These are phyloP conservation scores for Teunomyces pallodes DNA, from an alignment of 805 yeast genomes.

Conservation along the genomic window DNA sequence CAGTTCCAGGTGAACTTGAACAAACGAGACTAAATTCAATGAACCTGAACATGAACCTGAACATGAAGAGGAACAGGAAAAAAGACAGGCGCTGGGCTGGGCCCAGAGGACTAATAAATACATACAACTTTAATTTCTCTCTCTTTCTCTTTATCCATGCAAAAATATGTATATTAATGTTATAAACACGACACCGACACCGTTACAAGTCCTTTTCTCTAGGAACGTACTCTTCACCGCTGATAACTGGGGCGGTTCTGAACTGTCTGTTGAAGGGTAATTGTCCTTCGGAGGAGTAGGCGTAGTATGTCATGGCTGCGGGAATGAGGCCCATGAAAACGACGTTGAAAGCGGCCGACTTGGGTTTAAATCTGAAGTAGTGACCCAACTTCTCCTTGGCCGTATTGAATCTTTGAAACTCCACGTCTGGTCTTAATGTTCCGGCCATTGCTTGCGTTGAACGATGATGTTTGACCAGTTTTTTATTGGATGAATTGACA, in stretches of 20 bases:
- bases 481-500: slow-evolving; percentile 7
- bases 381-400: slow-evolving; percentile 42
- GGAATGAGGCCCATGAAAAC: slow-evolving; percentile 40
- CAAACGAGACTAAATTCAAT: neutral
- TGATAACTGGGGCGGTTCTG: slow-evolving; percentile 35
- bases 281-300: slow-evolving; percentile 41
- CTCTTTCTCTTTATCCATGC: neutral
- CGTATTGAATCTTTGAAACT: slow-evolving; percentile 38
- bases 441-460: slow-evolving; percentile 31
- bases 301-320: slow-evolving; percentile 32
- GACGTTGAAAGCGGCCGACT: slow-evolving; percentile 33
- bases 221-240: slow-evolving; percentile 39
- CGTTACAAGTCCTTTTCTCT: slow-evolving; percentile 42
- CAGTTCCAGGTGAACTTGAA: slow-evolving; percentile 14
- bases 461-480: neutral
- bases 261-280: slow-evolving; percentile 27
- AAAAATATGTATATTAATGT: neutral
- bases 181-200: neutral
- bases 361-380: slow-evolving; percentile 42
- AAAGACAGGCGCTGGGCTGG: neutral
- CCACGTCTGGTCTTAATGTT: slow-evolving; percentile 43
- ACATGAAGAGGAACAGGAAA: neutral
- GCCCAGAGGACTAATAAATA: neutral
- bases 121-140: too few relatives aligned
- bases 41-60: neutral